These are phyloP conservation scores for Colletotrichum sp. DNA, from an alignment of 2,329 filamentous ascomycete species.

Conservation along the genomic window DNA sequence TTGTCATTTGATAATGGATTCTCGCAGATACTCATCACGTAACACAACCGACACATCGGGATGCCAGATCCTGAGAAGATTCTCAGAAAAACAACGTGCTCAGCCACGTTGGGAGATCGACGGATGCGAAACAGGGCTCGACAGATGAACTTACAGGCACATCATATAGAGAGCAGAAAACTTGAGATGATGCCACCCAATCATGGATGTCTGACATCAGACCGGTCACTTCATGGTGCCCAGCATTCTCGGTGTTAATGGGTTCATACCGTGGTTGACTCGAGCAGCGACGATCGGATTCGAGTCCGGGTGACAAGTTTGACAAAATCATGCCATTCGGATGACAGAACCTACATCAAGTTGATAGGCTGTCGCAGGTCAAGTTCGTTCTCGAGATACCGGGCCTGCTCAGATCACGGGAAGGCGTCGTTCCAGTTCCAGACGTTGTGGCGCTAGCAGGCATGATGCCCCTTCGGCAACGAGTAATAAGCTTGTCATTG, in stretches of 20 bases:
- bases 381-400: neutral
- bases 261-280: neutral
- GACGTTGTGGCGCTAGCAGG: neutral
- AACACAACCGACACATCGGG: neutral
- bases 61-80: neutral
- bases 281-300: neutral
- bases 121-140: neutral
- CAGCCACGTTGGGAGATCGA: neutral
- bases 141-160: neutral
- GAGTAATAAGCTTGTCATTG: neutral
- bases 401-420: neutral
- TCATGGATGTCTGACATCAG: neutral
- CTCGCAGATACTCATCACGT: neutral
- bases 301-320: neutral
- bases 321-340: neutral
- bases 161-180: neutral
- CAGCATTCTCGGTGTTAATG: neutral
- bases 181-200: neutral
- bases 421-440: neutral
- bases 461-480: neutral
- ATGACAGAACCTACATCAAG: neutral
- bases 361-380: neutral
- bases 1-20: neutral
- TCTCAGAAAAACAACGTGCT: neutral
- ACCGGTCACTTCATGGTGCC: neutral